Percentiles rank a stretch among this genome's conserved stretches.
phyloP scores from a whole-genome alignment of 1,284 basidiomycete species.

The Ceratobasidium sp. region DNA sequence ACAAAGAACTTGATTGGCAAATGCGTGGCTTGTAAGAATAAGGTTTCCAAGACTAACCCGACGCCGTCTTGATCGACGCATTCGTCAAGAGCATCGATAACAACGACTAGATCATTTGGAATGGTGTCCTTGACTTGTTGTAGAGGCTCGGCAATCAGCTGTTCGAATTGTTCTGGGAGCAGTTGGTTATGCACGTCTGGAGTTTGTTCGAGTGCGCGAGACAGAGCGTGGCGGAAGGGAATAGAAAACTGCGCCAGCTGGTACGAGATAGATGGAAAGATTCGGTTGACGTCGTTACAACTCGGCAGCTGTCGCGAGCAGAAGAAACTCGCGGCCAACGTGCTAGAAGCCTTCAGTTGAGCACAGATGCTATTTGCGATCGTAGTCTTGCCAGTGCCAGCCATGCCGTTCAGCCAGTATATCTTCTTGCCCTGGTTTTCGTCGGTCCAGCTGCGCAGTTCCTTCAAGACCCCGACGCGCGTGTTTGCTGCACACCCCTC shows the following conservation, averaged over 20 bases:
- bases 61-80: constrained; percentile 20
- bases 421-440: constrained; percentile 10
- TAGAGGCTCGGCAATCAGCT: constrained; percentile 23
- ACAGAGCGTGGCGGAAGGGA: not conserved
- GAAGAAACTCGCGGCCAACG: constrained; percentile 54
- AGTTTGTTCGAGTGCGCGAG: constrained; percentile 1
- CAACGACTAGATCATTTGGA: not conserved
- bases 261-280: too few relatives aligned
- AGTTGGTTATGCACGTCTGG: constrained; percentile 1
- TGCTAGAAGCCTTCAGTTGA: constrained; percentile 5
- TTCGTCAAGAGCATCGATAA: constrained; percentile 45
- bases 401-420: constrained; percentile 53
- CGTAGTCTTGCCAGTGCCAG: too few relatives aligned
- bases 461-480: not conserved
- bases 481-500: not conserved
- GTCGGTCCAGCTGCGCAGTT: not conserved
- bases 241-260: constrained; percentile 35
- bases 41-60: not conserved
- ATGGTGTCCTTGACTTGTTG: not conserved
- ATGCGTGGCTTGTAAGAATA: not conserved
- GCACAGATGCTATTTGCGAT: constrained; percentile 52
- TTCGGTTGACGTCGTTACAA: too few relatives aligned
- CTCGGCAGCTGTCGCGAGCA: constrained; percentile 55
- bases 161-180: constrained; percentile 23
- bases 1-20: constrained; percentile 36